A percentile compares a stretch with the other conserved stretches of the same genome.
Evolutionary conservation across 345 rosid genomes (phyloP).

Genomic region (Psidium guajava): DNA sequence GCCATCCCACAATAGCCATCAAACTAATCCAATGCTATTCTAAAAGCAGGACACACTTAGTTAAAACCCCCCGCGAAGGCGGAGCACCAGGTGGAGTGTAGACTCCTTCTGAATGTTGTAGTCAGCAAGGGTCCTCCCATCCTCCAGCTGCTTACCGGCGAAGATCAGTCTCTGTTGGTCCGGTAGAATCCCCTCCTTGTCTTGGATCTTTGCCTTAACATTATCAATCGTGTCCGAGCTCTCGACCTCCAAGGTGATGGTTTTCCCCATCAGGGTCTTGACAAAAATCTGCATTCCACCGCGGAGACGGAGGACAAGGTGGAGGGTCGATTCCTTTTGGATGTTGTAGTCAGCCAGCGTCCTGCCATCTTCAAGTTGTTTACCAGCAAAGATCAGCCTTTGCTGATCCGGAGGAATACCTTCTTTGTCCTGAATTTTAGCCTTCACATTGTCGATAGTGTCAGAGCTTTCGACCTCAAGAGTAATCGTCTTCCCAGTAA

Average conservation of each 20-base stretch:
- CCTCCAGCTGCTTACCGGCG: background rate
- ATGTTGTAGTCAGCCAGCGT: conserved; percentile 2
- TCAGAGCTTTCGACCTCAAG: background rate
- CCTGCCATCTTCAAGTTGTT: conserved; percentile 6
- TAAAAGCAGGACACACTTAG: background rate
- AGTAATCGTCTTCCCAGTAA: conserved; percentile 2
- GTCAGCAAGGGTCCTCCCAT: conserved; percentile 3
- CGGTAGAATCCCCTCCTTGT: background rate
- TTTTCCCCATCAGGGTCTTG: background rate
- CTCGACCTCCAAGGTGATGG: background rate
- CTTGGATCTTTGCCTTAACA: background rate
- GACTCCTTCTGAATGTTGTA: conserved; percentile 5
- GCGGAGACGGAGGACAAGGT: conserved; percentile 1
- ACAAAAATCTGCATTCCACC: conserved; percentile 4
- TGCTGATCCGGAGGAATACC: conserved; percentile 5
- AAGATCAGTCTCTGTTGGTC: background rate
- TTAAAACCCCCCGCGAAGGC: conserved; percentile 1
- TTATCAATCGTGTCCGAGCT: conserved; percentile 1
- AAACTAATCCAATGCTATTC: background rate
- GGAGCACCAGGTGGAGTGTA: background rate
- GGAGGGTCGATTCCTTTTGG: conserved; percentile 4
- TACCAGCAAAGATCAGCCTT: conserved; percentile 3
- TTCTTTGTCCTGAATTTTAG: conserved; percentile 1
- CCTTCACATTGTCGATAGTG: background rate
- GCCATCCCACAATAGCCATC: background rate